phyloP scores from a whole-genome alignment of 306 rosid genomes.

The Mucuna pruriens region DNA sequence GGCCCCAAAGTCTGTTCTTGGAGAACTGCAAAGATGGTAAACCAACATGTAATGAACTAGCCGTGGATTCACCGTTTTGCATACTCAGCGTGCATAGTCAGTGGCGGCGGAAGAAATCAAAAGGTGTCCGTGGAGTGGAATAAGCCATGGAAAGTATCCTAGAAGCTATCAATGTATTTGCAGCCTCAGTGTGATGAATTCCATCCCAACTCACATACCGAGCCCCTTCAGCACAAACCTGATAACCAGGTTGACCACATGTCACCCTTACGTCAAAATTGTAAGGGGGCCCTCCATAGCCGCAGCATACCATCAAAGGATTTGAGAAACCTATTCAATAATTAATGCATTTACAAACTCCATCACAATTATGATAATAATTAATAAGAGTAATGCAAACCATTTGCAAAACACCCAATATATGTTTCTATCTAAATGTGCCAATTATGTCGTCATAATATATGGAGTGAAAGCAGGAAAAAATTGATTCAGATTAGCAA shows the following conservation, averaged over 20 bases:
- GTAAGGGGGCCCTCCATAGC: slow-evolving; percentile 91
- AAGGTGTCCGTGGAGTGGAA: slow-evolving; percentile 68
- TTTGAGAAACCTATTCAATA: slow-evolving; percentile 66
- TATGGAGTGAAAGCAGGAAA: background rate
- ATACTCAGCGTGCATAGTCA: slow-evolving; percentile 35
- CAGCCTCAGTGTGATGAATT: slow-evolving; percentile 77
- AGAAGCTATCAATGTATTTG: slow-evolving; percentile 67
- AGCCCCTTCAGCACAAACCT: slow-evolving; percentile 71
- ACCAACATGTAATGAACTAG: slow-evolving; percentile 19
- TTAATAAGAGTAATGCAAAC: background rate
- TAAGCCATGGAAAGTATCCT: slow-evolving; percentile 64
- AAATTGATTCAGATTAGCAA: slow-evolving; percentile 24
- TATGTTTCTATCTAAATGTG: background rate
- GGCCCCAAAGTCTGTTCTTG: slow-evolving; percentile 31
- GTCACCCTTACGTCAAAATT: slow-evolving; percentile 69
- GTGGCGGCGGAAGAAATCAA: slow-evolving; percentile 71
- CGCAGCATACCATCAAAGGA: slow-evolving; percentile 90
- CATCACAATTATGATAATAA: slow-evolving; percentile 20
- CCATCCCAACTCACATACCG: slow-evolving; percentile 82
- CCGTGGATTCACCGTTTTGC: slow-evolving; percentile 3
- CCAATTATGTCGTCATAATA: slow-evolving; percentile 1
- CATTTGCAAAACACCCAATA: background rate
- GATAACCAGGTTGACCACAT: slow-evolving; percentile 77
- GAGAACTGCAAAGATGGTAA: slow-evolving; percentile 21
- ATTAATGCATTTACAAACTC: background rate